These are phyloP conservation scores for Rubia peregrina DNA, from an alignment of 305 asterid species.

Conservation along the genomic window DNA sequence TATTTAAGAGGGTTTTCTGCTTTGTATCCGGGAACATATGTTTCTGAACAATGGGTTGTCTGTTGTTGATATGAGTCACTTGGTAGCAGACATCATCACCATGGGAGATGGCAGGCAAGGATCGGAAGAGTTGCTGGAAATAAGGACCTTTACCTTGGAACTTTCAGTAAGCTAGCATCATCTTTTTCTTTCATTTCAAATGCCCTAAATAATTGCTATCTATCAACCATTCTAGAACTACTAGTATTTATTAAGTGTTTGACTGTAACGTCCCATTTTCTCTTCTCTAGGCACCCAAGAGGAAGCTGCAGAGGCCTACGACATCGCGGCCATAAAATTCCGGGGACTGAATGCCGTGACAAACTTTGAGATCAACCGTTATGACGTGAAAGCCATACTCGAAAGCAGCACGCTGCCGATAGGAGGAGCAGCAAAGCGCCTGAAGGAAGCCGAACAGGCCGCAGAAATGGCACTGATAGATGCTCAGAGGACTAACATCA, in stretches of 20 bases:
- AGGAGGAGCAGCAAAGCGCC: conserved; percentile 67
- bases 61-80: background rate
- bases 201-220: no score
- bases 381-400: conserved; percentile 75
- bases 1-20: background rate
- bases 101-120: conserved; percentile 92
- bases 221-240: no score
- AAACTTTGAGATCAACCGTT: conserved; percentile 66
- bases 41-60: background rate
- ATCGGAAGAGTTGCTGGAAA: conserved; percentile 88
- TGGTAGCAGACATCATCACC: conserved; percentile 66
- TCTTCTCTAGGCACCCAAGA: conserved; percentile 57
- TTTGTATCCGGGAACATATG: background rate
- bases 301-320: conserved; percentile 92
- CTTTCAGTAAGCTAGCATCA: conserved; percentile 73
- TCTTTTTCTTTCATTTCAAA: background rate
- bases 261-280: background rate
- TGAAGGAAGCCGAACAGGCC: conserved; percentile 58
- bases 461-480: conserved; percentile 48
- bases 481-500: conserved; percentile 28
- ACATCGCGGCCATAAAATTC: conserved; percentile 81
- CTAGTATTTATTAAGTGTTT: no score
- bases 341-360: conserved; percentile 76
- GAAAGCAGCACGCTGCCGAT: conserved; percentile 67
- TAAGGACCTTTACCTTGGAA: conserved; percentile 80